A percentile compares a stretch with the other conserved stretches of the same genome.
Conservation (phyloP, 768 basidiomycete species). For the Naganishia antarctica region DNA sequence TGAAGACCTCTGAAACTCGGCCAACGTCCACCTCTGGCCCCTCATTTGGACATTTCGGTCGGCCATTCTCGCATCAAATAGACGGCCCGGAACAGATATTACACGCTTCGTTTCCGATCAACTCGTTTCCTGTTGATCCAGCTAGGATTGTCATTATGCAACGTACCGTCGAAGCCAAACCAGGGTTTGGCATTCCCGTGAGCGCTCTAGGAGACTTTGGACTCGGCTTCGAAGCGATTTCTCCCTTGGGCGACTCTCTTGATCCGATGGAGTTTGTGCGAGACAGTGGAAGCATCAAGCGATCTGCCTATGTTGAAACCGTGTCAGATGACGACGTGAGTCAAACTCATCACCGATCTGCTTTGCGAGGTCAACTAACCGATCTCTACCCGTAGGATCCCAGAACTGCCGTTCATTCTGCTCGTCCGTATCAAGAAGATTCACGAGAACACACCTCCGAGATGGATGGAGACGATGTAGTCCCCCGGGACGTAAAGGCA, state of each 20-base stretch:
- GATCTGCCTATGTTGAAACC: slow-evolving; percentile 48
- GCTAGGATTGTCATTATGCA: slow-evolving; percentile 29
- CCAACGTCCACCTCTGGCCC: slow-evolving; percentile 42
- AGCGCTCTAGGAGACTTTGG: slow-evolving; percentile 19
- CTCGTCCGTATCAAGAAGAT: too few species aligned
- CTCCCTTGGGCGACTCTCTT: neutral
- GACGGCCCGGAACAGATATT: neutral
- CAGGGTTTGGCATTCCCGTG: slow-evolving; percentile 24
- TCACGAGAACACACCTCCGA: too few species aligned
- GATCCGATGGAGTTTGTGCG: slow-evolving; percentile 22
- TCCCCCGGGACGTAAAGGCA: too few species aligned
- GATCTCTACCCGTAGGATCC: too few species aligned
- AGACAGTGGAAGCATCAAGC: neutral
- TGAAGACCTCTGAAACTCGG: slow-evolving; percentile 30
- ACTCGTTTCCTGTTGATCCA: slow-evolving; percentile 10
- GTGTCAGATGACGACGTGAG: slow-evolving; percentile 43
- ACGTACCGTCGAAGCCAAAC: slow-evolving; percentile 19
- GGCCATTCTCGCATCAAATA: slow-evolving; percentile 42
- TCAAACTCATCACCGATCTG: too few species aligned
- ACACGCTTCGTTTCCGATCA: neutral
- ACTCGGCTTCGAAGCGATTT: slow-evolving; percentile 19
- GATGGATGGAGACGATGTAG: too few species aligned
- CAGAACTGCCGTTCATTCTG: neutral
- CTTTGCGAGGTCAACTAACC: too few species aligned
- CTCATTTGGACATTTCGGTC: slow-evolving; percentile 46